Percentiles rank a stretch among this genome's conserved stretches.
Conservation (phyloP, 2,329 filamentous ascomycete species). For the Pseudogymnoascus sp. region DNA sequence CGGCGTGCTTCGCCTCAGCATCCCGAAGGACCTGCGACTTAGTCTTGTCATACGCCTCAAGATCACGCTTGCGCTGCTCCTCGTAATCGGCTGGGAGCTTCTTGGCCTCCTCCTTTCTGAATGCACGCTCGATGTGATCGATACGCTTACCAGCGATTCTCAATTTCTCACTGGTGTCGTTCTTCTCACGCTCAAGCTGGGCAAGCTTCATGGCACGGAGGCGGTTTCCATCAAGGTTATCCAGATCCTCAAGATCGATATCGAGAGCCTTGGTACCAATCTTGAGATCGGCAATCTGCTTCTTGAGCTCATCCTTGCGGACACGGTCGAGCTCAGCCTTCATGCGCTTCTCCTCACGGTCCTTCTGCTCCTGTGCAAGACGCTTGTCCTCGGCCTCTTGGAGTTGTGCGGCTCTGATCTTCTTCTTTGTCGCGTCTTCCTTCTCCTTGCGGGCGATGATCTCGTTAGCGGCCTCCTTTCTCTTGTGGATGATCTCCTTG, state of each 20-base stretch:
- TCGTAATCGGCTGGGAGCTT: slow-evolving; percentile 82
- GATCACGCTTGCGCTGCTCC: slow-evolving; percentile 69
- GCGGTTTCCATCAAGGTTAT: slow-evolving; percentile 79
- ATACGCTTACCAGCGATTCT: slow-evolving; percentile 90
- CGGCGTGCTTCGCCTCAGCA: slow-evolving; percentile 80
- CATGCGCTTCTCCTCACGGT: slow-evolving; percentile 78
- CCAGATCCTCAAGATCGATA: slow-evolving; percentile 73
- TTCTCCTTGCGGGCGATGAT: slow-evolving; percentile 81
- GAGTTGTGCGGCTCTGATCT: slow-evolving; percentile 76
- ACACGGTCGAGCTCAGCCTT: slow-evolving; percentile 85
- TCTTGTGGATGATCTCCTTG: slow-evolving; percentile 88
- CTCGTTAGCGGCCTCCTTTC: slow-evolving; percentile 91
- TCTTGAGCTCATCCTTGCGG: slow-evolving; percentile 87
- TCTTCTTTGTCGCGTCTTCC: slow-evolving; percentile 84
- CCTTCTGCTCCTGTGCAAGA: slow-evolving; percentile 83
- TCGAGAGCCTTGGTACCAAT: slow-evolving; percentile 68
- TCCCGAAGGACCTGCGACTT: slow-evolving; percentile 74
- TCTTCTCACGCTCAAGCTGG: slow-evolving; percentile 96
- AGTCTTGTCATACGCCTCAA: slow-evolving; percentile 69
- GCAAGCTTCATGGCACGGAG: slow-evolving; percentile 92
- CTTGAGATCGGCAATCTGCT: slow-evolving; percentile 85
- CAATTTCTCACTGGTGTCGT: slow-evolving; percentile 83
- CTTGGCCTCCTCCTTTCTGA: slow-evolving; percentile 91
- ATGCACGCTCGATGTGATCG: slow-evolving; percentile 93
- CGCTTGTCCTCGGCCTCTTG: slow-evolving; percentile 85